Evolutionary conservation across 2,329 filamentous ascomycete genomes (phyloP).

Genomic region (Akanthomyces uredinophilus): DNA sequence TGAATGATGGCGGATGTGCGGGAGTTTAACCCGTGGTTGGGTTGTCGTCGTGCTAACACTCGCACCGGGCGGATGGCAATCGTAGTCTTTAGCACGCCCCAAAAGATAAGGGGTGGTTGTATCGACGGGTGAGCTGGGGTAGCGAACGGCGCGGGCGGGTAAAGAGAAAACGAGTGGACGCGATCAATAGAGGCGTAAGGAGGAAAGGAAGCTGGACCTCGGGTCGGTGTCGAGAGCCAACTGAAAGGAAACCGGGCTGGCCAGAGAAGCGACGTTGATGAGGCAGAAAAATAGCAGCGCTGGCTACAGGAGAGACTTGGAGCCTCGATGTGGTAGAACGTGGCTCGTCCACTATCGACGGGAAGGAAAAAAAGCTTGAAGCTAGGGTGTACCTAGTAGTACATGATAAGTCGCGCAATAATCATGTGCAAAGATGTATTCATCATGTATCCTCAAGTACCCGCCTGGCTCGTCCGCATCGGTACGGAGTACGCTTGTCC

Average conservation of each 20-base stretch:
- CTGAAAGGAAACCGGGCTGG: not conserved
- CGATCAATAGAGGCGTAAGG: conserved; percentile 3
- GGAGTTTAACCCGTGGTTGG: not conserved
- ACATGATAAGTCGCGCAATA: not conserved
- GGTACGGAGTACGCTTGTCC: conserved; percentile 1
- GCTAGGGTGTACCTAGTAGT: not conserved
- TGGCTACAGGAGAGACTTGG: conserved; percentile 3
- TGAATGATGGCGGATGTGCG: not conserved
- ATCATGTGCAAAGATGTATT: no score
- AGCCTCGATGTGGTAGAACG: not conserved
- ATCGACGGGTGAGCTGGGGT: not conserved
- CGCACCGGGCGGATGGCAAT: not conserved
- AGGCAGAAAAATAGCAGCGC: not conserved
- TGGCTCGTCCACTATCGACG: conserved; percentile 8
- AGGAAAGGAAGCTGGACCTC: not conserved
- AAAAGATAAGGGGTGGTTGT: conserved; percentile 6
- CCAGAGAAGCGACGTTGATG: conserved; percentile 1
- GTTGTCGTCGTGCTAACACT: not conserved
- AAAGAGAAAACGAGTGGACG: conserved; percentile 11
- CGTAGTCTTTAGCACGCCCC: not conserved
- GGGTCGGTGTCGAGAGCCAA: not conserved
- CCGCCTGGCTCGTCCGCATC: not conserved
- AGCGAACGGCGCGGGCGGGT: conserved; percentile 5
- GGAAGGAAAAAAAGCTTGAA: conserved; percentile 2
- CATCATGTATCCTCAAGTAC: not conserved